These are phyloP conservation scores for Rutstroemia sp. DNA, from an alignment of 2,329 filamentous ascomycete genomes.

Conservation along the genomic window DNA sequence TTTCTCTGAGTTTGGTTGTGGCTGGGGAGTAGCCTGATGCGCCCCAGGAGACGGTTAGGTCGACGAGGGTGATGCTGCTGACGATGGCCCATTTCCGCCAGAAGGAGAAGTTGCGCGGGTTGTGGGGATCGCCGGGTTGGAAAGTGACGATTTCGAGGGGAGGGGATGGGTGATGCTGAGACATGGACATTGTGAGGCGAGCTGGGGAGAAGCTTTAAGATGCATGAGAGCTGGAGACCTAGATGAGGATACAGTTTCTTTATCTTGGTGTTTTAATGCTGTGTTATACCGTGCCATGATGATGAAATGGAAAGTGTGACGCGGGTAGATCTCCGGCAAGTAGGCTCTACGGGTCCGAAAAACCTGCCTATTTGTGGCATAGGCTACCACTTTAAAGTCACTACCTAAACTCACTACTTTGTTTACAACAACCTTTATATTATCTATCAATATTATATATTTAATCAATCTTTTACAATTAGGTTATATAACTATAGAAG, in stretches of 20 bases:
- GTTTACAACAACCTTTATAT: no score
- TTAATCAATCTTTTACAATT: no score
- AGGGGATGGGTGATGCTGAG: neutral
- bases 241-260: neutral
- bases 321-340: no score
- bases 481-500: no score
- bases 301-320: no score
- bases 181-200: neutral
- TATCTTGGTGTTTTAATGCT: neutral
- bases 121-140: conserved; percentile 11
- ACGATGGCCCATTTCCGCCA: conserved; percentile 32
- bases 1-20: conserved; percentile 33
- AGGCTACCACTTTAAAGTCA: no score
- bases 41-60: conserved; percentile 35
- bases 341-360: no score
- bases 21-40: conserved; percentile 41
- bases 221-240: neutral
- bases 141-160: neutral
- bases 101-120: conserved; percentile 30
- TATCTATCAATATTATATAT: no score
- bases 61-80: conserved; percentile 26
- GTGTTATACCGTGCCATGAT: no score
- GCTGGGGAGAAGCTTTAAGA: neutral
- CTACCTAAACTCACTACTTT: no score
- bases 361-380: no score